phyloP scores from a whole-genome alignment of 768 basidiomycete genomes.

The Suillus brevipes region DNA sequence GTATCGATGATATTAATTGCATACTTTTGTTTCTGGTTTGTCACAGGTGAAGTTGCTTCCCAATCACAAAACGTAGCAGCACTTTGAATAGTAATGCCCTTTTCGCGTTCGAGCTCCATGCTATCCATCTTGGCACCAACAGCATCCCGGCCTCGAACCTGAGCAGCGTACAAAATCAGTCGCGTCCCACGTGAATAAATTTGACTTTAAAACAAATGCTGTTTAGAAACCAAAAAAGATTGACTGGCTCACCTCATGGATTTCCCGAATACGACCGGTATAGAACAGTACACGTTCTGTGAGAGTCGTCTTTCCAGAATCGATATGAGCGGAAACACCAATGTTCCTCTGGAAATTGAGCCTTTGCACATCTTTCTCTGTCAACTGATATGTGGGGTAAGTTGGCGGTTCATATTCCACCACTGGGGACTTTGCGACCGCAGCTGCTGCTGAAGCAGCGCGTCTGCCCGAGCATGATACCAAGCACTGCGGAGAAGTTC shows the following conservation, averaged over 20 bases:
- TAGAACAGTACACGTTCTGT: conserved; percentile 96
- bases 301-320: conserved; percentile 96
- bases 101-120: conserved; percentile 98
- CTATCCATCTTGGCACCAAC: conserved; percentile 99
- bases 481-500: conserved; percentile 3
- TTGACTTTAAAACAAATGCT: not conserved
- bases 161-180: conserved; percentile 4
- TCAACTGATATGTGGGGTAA: conserved; percentile 46
- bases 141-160: conserved; percentile 92
- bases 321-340: conserved; percentile 93
- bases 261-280: conserved; percentile 92
- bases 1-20: conserved; percentile 99
- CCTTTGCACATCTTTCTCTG: conserved; percentile 64
- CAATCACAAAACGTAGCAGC: conserved; percentile 99
- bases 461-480: conserved; percentile 27
- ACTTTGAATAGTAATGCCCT: conserved; percentile 99
- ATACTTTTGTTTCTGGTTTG: conserved; percentile 74
- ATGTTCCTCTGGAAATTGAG: conserved; percentile 88
- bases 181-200: conserved; percentile 5
- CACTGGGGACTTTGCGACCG: conserved; percentile 26
- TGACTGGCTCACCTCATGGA: conserved; percentile 81
- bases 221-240: not conserved
- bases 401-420: conserved; percentile 20
- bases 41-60: conserved; percentile 65
- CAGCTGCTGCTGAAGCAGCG: conserved; percentile 46